Base-by-base conservation (phyloP, 805 yeast species). In the Kluyveromyces wickerhamii region DNA sequence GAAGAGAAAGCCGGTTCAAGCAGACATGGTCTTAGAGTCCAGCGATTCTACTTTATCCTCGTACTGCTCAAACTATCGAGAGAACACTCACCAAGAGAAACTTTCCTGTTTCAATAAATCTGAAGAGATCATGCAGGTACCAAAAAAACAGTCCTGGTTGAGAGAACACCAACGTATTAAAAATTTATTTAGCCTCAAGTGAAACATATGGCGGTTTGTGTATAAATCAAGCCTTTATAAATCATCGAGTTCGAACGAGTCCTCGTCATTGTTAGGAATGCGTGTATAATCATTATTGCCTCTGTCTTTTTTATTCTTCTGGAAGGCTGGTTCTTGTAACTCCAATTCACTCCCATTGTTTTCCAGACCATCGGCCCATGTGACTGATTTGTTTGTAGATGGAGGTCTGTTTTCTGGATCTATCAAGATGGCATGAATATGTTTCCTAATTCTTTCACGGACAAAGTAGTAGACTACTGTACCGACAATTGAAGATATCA, bases 331-430 rank as follows among this genome's bases (percentile, higher is more conserved):
- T 4, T 35, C 36, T 5, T 18, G 14, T 14, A 26, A 14, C 11
- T 17, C 13, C 10, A 35, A 13, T 16, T 40, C 37, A 12, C 29
- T 28, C 2, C 37, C 37, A 12, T 44, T 45, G 8, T 42, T 43
- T 35, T 49, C 57, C 12, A 52, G 37, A 26, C 54, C 60, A 40
- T 60, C 64, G 2, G 65, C 64, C 63, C 66, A 58, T 4, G 65
- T 56, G 3, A 61, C 66, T 6, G 57, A 50, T 39, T 61, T 61
- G 30, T 51, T 52, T 2, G 34, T 32, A 23, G 45, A 23, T 7
- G 44, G 32, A 24, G 41, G 47, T 37, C 45, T 45, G 27, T 29
- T 38, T 14, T 37, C 27, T n/a, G 51, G 48, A 35, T 43, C 43
- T 9, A 47, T 38, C 4, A 47, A 35, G 17, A 45, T 44, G 10